Evolutionary conservation across 345 rosid species (phyloP).

Genomic region (Arabidopsis suecica): DNA sequence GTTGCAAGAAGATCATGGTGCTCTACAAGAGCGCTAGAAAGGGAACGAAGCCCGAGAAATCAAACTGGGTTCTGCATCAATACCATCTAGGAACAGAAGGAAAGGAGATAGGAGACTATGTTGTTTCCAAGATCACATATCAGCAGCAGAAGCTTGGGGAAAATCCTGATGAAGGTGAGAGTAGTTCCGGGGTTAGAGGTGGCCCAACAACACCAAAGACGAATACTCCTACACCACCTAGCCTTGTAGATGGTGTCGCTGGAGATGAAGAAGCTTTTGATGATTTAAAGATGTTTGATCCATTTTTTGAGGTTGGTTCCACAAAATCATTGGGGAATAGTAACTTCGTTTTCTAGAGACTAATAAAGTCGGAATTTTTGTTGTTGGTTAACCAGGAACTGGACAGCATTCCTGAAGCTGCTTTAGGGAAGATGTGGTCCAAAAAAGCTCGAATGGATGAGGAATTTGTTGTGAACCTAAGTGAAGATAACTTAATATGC

Average conservation of each 20-base stretch:
- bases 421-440: constrained; percentile 48
- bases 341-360: constrained; percentile 16
- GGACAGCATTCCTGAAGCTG: constrained; percentile 45
- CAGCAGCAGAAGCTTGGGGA: constrained; percentile 64
- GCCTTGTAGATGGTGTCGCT: constrained; percentile 35
- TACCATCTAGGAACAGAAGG: constrained; percentile 84
- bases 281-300: constrained; percentile 37
- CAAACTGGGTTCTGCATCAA: constrained; percentile 91
- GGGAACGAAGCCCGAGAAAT: constrained; percentile 72
- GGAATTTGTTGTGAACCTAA: constrained; percentile 40
- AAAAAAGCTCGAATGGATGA: constrained; percentile 77
- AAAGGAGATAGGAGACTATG: constrained; percentile 77
- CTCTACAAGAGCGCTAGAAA: constrained; percentile 76
- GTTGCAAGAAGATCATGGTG: constrained; percentile 94
- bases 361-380: not conserved
- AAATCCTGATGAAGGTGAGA: constrained; percentile 52
- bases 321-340: not conserved
- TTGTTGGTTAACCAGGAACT: constrained; percentile 46
- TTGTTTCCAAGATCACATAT: constrained; percentile 74
- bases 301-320: constrained; percentile 37
- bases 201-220: constrained; percentile 80
- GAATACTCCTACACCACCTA: constrained; percentile 65
- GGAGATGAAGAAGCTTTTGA: constrained; percentile 39
- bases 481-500: constrained; percentile 60
- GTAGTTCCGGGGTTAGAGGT: constrained; percentile 45